Conservation (phyloP, 441 rosid genomes). For the Populus hybrid region DNA sequence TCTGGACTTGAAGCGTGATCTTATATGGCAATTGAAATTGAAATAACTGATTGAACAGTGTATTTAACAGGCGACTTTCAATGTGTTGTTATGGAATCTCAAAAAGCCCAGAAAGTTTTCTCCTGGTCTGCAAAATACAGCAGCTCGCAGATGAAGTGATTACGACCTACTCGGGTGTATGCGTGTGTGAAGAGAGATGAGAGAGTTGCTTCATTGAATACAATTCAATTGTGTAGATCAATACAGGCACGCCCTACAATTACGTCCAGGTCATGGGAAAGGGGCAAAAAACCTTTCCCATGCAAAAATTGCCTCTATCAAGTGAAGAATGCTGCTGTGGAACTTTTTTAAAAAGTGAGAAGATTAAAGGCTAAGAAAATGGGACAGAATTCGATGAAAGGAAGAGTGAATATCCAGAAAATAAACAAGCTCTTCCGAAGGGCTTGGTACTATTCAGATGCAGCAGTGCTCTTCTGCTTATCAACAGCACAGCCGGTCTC, state of each 20-base stretch:
- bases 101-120: too few species aligned
- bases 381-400: neutral
- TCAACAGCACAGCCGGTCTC: conserved; percentile 65
- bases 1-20: too few species aligned
- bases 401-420: neutral
- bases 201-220: neutral
- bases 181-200: neutral
- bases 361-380: neutral
- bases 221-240: neutral
- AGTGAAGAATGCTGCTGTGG: neutral
- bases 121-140: neutral
- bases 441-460: conserved; percentile 9
- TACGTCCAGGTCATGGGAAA: conserved; percentile 3
- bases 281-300: neutral
- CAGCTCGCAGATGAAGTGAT: neutral
- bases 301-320: neutral
- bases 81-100: too few species aligned
- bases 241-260: neutral
- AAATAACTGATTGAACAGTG: too few species aligned
- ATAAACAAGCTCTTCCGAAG: neutral
- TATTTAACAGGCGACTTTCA: too few species aligned
- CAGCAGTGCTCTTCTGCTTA: conserved; percentile 35
- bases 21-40: too few species aligned
- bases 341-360: neutral
- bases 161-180: neutral